Percentiles rank a stretch among this genome's conserved stretches.
These are phyloP conservation scores for Leccinum huronense DNA, from an alignment of 1,284 basidiomycete species.

Conservation along the genomic window DNA sequence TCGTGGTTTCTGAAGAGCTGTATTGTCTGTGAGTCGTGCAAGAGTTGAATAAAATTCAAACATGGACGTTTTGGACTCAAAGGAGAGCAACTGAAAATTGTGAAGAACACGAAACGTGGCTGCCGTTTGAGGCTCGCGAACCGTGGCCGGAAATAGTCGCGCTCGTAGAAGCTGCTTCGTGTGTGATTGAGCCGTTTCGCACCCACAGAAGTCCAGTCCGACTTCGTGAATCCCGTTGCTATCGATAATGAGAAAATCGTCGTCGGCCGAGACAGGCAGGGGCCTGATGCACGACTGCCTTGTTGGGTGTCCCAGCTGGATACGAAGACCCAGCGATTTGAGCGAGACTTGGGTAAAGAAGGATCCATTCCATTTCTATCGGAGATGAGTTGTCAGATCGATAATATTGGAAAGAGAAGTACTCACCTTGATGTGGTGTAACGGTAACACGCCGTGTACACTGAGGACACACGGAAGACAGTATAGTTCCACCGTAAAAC, in stretches of 20 bases:
- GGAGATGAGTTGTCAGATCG: too few relatives aligned
- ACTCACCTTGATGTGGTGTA: too few relatives aligned
- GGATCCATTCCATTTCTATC: neutral
- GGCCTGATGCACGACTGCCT: neutral
- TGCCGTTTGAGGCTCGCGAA: neutral
- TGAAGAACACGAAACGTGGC: too few relatives aligned
- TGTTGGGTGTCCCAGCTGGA: neutral
- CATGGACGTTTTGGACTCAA: too few relatives aligned
- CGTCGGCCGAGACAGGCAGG: neutral
- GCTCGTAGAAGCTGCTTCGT: conserved; percentile 5
- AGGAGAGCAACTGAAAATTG: too few relatives aligned
- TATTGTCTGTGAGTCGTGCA: neutral
- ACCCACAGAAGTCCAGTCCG: conserved; percentile 9
- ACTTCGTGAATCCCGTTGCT: conserved; percentile 6
- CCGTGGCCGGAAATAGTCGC: conserved; percentile 5
- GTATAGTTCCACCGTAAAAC: too few relatives aligned
- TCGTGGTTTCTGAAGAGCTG: neutral
- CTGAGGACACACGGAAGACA: too few relatives aligned
- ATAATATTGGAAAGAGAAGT: too few relatives aligned
- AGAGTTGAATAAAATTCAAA: neutral
- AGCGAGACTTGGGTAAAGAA: neutral
- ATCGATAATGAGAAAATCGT: conserved; percentile 9
- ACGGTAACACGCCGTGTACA: too few relatives aligned
- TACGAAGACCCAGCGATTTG: neutral
- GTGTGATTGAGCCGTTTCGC: neutral